Percentiles rank a stretch among this genome's conserved stretches.
These are phyloP conservation scores for Lanzia echinophila DNA, from an alignment of 2,329 filamentous ascomycete species.

Conservation along the genomic window DNA sequence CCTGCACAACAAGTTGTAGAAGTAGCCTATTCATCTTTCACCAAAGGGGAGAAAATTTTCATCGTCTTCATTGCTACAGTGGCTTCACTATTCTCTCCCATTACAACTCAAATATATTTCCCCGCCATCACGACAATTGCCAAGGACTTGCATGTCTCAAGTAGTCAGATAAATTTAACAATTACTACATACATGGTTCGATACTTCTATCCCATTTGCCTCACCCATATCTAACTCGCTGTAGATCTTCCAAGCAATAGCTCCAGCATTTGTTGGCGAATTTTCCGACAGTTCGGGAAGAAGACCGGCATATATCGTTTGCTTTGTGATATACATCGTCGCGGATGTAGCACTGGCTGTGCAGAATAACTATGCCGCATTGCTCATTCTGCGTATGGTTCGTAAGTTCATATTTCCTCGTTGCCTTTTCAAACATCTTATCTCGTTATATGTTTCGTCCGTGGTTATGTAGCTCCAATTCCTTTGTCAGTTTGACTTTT, in stretches of 20 bases:
- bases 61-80: conserved; percentile 36
- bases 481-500: too few relatives aligned
- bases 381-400: conserved; percentile 45
- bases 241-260: conserved; percentile 50
- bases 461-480: neutral
- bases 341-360: conserved; percentile 49
- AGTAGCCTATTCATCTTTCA: conserved; percentile 26
- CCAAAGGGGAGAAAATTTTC: conserved; percentile 34
- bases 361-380: conserved; percentile 41
- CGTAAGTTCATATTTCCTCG: neutral
- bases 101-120: conserved; percentile 49
- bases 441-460: neutral
- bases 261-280: conserved; percentile 49
- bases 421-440: neutral
- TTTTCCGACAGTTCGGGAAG: conserved; percentile 49
- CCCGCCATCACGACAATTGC: conserved; percentile 46
- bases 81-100: conserved; percentile 22
- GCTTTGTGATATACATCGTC: conserved; percentile 46
- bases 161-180: conserved; percentile 33
- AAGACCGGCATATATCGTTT: conserved; percentile 46
- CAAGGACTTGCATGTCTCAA: conserved; percentile 39
- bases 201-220: neutral
- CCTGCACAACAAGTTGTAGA: neutral
- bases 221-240: neutral
- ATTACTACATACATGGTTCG: conserved; percentile 34